Evolutionary conservation across 2,329 filamentous ascomycete genomes (phyloP).

Genomic region (Fusarium temperatum): DNA sequence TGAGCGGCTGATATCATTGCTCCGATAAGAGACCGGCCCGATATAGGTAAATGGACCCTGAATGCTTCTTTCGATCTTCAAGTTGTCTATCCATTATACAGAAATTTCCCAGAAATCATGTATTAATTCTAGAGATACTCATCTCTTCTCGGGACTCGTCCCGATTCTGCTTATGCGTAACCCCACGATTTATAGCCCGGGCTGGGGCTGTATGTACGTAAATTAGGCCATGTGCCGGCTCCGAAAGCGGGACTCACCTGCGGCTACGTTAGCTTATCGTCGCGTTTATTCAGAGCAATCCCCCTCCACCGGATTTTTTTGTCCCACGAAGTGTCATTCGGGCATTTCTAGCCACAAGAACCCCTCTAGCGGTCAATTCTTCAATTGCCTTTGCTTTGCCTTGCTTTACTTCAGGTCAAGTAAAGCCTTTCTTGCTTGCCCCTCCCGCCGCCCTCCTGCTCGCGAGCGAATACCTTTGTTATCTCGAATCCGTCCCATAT

Average conservation of each 20-base stretch:
- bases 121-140: neutral
- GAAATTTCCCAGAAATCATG: neutral
- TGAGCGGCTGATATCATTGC: neutral
- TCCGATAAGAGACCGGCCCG: slow-evolving; percentile 1
- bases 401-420: neutral
- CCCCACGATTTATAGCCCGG: slow-evolving; percentile 30
- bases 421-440: neutral
- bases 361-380: slow-evolving; percentile 22
- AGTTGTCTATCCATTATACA: too few species aligned
- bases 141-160: slow-evolving; percentile 4
- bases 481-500: slow-evolving; percentile 11
- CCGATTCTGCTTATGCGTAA: slow-evolving; percentile 18
- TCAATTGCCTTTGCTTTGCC: neutral
- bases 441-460: slow-evolving; percentile 8
- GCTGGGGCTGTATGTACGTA: slow-evolving; percentile 22
- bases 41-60: neutral
- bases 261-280: slow-evolving; percentile 43
- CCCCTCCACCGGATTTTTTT: slow-evolving; percentile 31
- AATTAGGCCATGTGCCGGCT: slow-evolving; percentile 34
- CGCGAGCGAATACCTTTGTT: neutral
- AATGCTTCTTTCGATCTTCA: neutral
- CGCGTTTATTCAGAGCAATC: slow-evolving; percentile 31
- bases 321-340: slow-evolving; percentile 32
- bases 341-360: slow-evolving; percentile 23
- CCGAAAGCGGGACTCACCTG: slow-evolving; percentile 43